Conservation (phyloP, 129 eudicot genomes). For the Flaveria brownii region DNA sequence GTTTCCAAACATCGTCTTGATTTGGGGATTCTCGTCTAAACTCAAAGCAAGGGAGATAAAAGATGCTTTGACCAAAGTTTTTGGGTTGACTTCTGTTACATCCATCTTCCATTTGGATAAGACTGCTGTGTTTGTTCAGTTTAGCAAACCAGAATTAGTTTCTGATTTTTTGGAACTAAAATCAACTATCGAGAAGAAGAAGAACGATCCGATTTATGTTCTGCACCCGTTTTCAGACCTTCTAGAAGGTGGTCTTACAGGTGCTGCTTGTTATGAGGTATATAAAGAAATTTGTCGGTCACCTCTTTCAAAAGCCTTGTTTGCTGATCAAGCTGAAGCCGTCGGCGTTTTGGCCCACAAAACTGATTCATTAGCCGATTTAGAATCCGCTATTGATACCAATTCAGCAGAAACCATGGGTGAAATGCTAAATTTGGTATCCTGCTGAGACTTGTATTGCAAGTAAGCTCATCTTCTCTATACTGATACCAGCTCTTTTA, state of each 20-base stretch:
- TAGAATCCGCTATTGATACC: background rate
- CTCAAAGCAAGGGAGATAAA: constrained; percentile 64
- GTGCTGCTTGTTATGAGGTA: constrained; percentile 59
- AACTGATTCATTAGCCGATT: background rate
- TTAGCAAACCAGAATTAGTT: constrained; percentile 57
- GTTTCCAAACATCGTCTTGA: constrained; percentile 54
- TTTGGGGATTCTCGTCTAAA: constrained; percentile 71
- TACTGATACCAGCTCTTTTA: background rate
- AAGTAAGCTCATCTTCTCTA: constrained; percentile 27
- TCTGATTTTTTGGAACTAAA: constrained; percentile 55
- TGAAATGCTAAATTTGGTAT: constrained; percentile 32
- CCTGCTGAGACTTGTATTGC: constrained; percentile 43
- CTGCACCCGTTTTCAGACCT: constrained; percentile 82
- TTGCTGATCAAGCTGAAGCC: constrained; percentile 82
- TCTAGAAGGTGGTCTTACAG: constrained; percentile 61
- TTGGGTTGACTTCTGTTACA: constrained; percentile 61
- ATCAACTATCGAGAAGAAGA: constrained; percentile 47
- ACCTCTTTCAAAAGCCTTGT: constrained; percentile 57
- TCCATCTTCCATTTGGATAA: constrained; percentile 65
- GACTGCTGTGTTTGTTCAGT: constrained; percentile 78
- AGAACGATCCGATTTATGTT: constrained; percentile 56
- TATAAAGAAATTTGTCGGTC: constrained; percentile 81
- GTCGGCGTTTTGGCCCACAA: constrained; percentile 34
- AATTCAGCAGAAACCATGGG: constrained; percentile 16
- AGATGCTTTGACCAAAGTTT: constrained; percentile 58